Base-by-base conservation (phyloP, 1,284 basidiomycete species). In the Sporisorium reilianum region DNA sequence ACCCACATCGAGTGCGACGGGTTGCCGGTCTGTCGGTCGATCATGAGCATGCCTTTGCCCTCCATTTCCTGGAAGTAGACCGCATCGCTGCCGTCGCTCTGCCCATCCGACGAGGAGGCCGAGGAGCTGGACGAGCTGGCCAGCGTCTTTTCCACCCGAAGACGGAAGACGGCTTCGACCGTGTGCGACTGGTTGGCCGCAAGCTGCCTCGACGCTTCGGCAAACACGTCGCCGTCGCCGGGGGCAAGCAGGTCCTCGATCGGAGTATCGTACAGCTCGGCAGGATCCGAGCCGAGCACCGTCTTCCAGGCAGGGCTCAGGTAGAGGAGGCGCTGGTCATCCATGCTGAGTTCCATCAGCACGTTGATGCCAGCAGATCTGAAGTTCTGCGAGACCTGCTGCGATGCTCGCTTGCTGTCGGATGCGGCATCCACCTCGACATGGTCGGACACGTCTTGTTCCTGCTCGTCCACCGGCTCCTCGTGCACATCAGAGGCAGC, bases 1-100 rank as follows among this genome's bases (percentile, higher is more conserved):
- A 98, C 95, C 97, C 97, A 99, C 95, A 99, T 98, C 5, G 96
- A 97, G 85, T 99, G 97, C 23, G 95, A 93, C 3, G 94, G 91
- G 66, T 89, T 89, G 5, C 92, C 92, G 57, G 91, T 91, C 81
- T 94, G 90, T 36, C 93, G 90, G 85, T 97, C 94, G 74, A 93
- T 90, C 91, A 99, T 96, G 76, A 99, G 90, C 96, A 99, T 98
- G 23, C 97, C 97, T 83, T 97, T 97, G 41, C 94, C 97, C 80
- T 97, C 95, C 90, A 99, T 95, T 80, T 90, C 90, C 84, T 94
- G 92, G 85, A 91, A 95, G 45, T 78, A 91, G 86, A 74, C 88
- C 22, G 67, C 64, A 85, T 84, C 63, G 32, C 55, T 79, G 61
- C 55, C 82, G 54, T 75, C 79, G 45, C 84, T 79, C n/a, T 85